Conservation (phyloP, 1,139 yeast species). For the Scheffersomyces segobiensis region DNA sequence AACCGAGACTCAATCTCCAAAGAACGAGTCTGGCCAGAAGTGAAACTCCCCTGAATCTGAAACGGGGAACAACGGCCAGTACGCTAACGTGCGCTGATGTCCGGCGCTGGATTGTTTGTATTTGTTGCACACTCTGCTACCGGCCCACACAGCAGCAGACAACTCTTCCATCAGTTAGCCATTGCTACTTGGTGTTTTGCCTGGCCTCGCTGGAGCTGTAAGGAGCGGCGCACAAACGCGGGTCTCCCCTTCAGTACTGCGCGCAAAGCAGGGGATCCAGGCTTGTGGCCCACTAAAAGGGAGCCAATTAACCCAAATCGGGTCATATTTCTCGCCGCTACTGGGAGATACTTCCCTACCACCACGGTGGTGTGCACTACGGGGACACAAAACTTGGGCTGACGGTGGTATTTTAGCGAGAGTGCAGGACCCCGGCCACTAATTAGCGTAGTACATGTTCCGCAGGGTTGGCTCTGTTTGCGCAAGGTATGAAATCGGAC, state of each 20-base stretch:
- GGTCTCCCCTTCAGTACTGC: neutral
- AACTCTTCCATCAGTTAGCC: neutral
- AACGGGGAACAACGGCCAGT: neutral
- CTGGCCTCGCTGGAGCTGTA: neutral
- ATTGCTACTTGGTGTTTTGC: neutral
- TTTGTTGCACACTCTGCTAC: neutral
- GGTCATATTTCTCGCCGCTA: neutral
- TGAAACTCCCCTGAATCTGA: neutral
- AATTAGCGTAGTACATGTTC: neutral
- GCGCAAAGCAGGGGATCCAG: neutral
- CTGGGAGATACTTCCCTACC: neutral
- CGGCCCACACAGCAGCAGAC: neutral
- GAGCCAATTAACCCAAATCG: neutral
- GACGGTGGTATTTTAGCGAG: neutral
- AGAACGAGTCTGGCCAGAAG: neutral
- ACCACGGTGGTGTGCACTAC: neutral
- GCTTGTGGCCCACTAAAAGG: neutral
- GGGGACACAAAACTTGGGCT: neutral
- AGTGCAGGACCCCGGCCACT: neutral
- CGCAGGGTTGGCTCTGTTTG: neutral
- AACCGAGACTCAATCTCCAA: neutral
- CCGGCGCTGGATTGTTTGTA: neutral
- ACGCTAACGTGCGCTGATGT: neutral
- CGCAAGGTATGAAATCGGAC: neutral
- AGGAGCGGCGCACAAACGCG: neutral